Evolutionary conservation across 2,329 filamentous ascomycete genomes (phyloP), one percentile per base, ranked within the genome.

Genomic region (Monilinia vaccinii-corymbosi): DNA sequence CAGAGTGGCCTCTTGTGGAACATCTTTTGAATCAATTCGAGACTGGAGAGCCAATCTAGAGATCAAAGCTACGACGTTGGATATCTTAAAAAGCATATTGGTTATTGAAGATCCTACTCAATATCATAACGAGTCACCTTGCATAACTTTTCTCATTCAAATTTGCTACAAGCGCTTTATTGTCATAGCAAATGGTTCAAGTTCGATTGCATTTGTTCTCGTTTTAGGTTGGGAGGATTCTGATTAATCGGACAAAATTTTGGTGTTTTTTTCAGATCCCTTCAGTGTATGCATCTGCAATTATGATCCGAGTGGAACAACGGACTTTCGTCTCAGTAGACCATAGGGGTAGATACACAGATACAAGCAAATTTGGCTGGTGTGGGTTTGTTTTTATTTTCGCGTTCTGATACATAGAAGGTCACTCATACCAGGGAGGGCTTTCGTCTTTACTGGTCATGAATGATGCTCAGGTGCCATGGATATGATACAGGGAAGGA

Each of bases 1-100:
- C 13, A 11, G 60, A 62, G 36, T 62, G 60, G 60, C n/a, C 23
- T 21, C 16, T 25, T 4, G 32, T 47, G 25, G 32, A 49, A 11
- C 16, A 32, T 32, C 21, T 56, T 21, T 31, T 62, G 23, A n/a
- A 18, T 18, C 25, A 21, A 23, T 16, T 60, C 6, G 57, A 60
- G 28, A 34, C 23, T 31, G 14, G 21, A 9, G 21, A 56, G 14
- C 28, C 10, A 14, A 16, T 21, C 38, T 55, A 55, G 28, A 32
- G 28, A 44, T 44, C n/a, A 18, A 1, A 48, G 34, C 42, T 56
- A 13, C 42, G 44, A 56, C 50, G 25, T 55, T 60, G 38, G 58
- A 56, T 52, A 42, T 45, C 38, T 32, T n/a, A 42, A 36, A 23
- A 14, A 32, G 51, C 51, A 23, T 32, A 9, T 55, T 55, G 38